Conservation (phyloP, 2,329 filamentous ascomycete genomes). For the Colletotrichum navitas region DNA sequence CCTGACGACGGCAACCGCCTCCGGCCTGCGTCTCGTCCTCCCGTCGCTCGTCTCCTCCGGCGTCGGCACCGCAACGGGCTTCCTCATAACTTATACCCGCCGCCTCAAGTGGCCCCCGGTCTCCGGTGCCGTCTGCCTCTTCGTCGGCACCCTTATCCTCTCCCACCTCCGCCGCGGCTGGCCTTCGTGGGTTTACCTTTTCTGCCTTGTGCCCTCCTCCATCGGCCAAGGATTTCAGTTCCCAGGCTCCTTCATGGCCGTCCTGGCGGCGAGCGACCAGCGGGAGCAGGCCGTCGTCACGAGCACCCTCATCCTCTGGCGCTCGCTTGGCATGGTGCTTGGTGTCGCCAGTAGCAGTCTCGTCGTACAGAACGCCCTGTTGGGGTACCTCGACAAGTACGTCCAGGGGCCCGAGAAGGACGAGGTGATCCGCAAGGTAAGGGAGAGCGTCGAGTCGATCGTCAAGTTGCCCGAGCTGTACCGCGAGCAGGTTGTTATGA, state of each 20-base stretch:
- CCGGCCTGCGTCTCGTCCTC: constrained; percentile 78
- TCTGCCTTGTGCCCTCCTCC: constrained; percentile 68
- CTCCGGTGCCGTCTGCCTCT: constrained; percentile 60
- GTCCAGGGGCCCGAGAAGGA: constrained; percentile 72
- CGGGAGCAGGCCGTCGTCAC: constrained; percentile 77
- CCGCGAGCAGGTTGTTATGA: constrained; percentile 65
- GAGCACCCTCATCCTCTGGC: constrained; percentile 78
- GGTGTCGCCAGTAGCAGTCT: constrained; percentile 80
- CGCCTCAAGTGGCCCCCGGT: constrained; percentile 71
- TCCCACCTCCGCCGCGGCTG: constrained; percentile 63
- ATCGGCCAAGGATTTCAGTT: constrained; percentile 75
- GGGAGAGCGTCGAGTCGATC: constrained; percentile 68
- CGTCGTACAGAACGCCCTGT: constrained; percentile 78
- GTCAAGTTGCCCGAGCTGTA: constrained; percentile 58
- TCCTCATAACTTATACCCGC: constrained; percentile 71
- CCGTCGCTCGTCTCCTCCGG: constrained; percentile 69
- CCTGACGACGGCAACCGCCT: constrained; percentile 75
- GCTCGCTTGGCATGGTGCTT: constrained; percentile 77
- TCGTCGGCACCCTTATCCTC: constrained; percentile 66
- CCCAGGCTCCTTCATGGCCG: constrained; percentile 72
- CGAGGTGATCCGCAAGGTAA: constrained; percentile 64
- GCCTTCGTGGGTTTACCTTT: constrained; percentile 65
- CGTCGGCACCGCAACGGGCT: constrained; percentile 69
- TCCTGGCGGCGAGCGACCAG: constrained; percentile 71
- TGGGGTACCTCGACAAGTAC: constrained; percentile 67